A percentile compares a stretch with the other conserved stretches of the same genome.
Evolutionary conservation across 2,329 filamentous ascomycete genomes (phyloP).

Genomic region (Coniosporium tulheliwenetii): DNA sequence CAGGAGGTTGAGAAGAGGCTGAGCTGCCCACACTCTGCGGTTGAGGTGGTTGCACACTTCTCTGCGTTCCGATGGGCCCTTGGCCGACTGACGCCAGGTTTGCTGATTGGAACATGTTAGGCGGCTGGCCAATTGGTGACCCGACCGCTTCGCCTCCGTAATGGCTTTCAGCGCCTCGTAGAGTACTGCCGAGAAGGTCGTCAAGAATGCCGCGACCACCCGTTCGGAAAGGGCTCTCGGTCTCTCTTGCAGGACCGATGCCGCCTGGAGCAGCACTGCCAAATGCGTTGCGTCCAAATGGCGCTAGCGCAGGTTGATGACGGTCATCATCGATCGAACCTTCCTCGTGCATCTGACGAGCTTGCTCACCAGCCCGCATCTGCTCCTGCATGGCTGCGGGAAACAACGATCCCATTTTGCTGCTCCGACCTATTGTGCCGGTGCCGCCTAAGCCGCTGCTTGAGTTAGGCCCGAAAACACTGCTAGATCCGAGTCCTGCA

Average conservation of each 20-base stretch:
- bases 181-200: conserved; percentile 15
- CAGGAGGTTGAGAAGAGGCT: conserved; percentile 51
- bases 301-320: conserved; percentile 35
- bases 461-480: conserved; percentile 48
- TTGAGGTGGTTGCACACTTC: conserved; percentile 9
- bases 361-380: conserved; percentile 46
- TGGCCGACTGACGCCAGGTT: not conserved
- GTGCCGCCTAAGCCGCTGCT: conserved; percentile 37
- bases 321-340: conserved; percentile 18
- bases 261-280: conserved; percentile 6
- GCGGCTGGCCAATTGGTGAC: not conserved
- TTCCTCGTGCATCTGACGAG: conserved; percentile 42
- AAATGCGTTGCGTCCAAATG: conserved; percentile 28
- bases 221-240: conserved; percentile 22
- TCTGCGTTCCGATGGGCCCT: not conserved
- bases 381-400: conserved; percentile 81
- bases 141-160: not conserved
- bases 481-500: conserved; percentile 45
- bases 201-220: conserved; percentile 20
- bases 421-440: conserved; percentile 57
- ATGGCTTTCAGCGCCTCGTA: not conserved
- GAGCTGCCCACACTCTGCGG: conserved; percentile 27
- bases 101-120: not conserved
- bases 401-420: conserved; percentile 78
- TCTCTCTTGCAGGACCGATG: conserved; percentile 16